These are phyloP conservation scores for Botrytis fragariae DNA, from an alignment of 2,329 filamentous ascomycete species.

Conservation along the genomic window DNA sequence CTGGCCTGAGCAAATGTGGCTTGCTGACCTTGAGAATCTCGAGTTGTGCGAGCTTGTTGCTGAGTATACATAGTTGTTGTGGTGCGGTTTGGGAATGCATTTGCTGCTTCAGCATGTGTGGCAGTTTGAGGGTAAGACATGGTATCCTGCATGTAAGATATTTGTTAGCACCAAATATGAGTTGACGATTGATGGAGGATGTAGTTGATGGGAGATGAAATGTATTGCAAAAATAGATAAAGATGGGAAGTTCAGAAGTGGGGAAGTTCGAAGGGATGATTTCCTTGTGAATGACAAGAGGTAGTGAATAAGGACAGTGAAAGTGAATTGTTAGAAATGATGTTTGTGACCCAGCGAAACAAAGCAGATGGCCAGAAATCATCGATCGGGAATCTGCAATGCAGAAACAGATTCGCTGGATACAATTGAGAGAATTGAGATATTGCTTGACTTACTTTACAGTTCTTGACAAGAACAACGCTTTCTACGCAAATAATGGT, in stretches of 20 bases:
- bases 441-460: conserved; percentile 29
- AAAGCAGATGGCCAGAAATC: neutral
- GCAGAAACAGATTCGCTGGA: neutral
- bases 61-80: conserved; percentile 36
- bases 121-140: conserved; percentile 40
- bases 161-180: conserved; percentile 24
- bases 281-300: neutral
- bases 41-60: conserved; percentile 32
- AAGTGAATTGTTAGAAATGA: conserved; percentile 1
- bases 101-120: conserved; percentile 29
- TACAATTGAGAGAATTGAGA: neutral
- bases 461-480: conserved; percentile 27
- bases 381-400: neutral
- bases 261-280: neutral
- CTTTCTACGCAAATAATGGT: conserved; percentile 21
- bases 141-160: conserved; percentile 30
- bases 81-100: conserved; percentile 31
- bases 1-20: conserved; percentile 28
- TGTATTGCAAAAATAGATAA: neutral
- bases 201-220: conserved; percentile 10
- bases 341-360: neutral
- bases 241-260: neutral
- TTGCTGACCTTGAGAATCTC: conserved; percentile 34
- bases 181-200: conserved; percentile 17
- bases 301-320: conserved; percentile 15